Evolutionary conservation across 1,139 yeast genomes (phyloP), one percentile per base, ranked within the genome.

Genomic region (Pneumocystis murina): DNA sequence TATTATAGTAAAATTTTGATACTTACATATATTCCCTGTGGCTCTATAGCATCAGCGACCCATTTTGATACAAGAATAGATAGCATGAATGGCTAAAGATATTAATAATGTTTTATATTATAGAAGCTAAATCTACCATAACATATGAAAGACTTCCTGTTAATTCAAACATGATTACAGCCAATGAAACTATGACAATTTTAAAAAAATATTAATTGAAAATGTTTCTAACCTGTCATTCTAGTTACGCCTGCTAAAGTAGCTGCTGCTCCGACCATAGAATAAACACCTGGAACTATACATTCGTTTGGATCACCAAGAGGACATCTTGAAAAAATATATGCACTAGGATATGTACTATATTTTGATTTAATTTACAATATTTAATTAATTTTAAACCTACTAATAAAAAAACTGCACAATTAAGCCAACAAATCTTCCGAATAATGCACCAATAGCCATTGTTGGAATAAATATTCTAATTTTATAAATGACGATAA

Each of bases 221-320:
- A 59, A 59, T 12, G 14, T 6, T 59, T 12, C 24, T 28, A 14
- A 59, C 83, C 81, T 65, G 83, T 83, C 87, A 83, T 83, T 66
- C 86, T 74, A 0, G 87, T 83, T 2, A 83, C 82, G 1, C 87
- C 87, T 0, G 86, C 87, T 84, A 83, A 81, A 67, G 82, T 82
- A 0, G 86, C 84, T 3, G 86, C 87, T 0, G 86, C 86, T 10
- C 84, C 81, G 1, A 83, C 82, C 83, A 83, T 82, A 3, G 86
- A 80, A 71, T 83, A 83, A n/a, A 82, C 81, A 0, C 86, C 87
- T 65, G 82, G 75, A 66, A 80, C 83, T n/a, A 80, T 75, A 71
- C 82, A 66, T 60, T 66, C 67, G n/a, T 69, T 66, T 8, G 73
- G 67, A 35, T 67, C 61, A 1, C 67, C 68, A 16, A 66, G 69